These are phyloP conservation scores for Coemansia sp. DNA, from an alignment of 192 early-diverging fungal genomes.

Conservation along the genomic window DNA sequence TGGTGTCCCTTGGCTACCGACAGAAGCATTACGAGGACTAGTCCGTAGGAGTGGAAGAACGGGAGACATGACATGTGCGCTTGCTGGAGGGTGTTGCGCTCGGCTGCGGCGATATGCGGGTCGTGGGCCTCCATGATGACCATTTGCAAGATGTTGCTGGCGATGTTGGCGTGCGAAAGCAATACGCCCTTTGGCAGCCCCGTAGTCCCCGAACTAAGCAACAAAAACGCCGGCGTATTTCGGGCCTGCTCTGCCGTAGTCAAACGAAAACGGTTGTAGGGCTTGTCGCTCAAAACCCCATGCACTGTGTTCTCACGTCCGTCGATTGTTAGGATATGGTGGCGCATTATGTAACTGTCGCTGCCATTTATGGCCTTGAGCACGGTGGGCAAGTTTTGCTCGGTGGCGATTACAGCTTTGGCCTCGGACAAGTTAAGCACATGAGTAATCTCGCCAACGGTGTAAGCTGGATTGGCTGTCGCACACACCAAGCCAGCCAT, in stretches of 20 bases:
- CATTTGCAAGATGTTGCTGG: slow-evolving; percentile 63
- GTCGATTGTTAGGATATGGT: slow-evolving; percentile 36
- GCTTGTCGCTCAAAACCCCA: slow-evolving; percentile 6
- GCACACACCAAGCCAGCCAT: slow-evolving; percentile 69
- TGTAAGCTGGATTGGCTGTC: slow-evolving; percentile 84
- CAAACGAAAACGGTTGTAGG: slow-evolving; percentile 35
- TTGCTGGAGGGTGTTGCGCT: slow-evolving; percentile 10
- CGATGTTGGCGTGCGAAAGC: slow-evolving; percentile 76
- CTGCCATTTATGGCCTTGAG: slow-evolving; percentile 20
- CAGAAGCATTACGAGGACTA: slow-evolving; percentile 51
- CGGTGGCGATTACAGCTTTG: slow-evolving; percentile 63
- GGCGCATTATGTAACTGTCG: slow-evolving; percentile 29
- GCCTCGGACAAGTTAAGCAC: slow-evolving; percentile 75
- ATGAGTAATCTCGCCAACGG: slow-evolving; percentile 71
- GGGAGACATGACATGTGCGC: slow-evolving; percentile 55
- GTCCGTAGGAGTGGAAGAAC: slow-evolving; percentile 75
- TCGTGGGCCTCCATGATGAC: background rate
- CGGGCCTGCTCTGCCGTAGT: slow-evolving; percentile 14
- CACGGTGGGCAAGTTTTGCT: slow-evolving; percentile 18
- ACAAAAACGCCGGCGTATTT: slow-evolving; percentile 39
- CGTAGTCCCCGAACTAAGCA: slow-evolving; percentile 52
- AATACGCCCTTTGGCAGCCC: slow-evolving; percentile 82
- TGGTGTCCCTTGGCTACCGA: slow-evolving; percentile 51
- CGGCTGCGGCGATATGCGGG: background rate
- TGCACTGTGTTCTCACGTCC: slow-evolving; percentile 9